Evolutionary conservation across 2,329 filamentous ascomycete genomes (phyloP), one percentile per base, ranked within the genome.

Genomic region (Nothopassalora personata): DNA sequence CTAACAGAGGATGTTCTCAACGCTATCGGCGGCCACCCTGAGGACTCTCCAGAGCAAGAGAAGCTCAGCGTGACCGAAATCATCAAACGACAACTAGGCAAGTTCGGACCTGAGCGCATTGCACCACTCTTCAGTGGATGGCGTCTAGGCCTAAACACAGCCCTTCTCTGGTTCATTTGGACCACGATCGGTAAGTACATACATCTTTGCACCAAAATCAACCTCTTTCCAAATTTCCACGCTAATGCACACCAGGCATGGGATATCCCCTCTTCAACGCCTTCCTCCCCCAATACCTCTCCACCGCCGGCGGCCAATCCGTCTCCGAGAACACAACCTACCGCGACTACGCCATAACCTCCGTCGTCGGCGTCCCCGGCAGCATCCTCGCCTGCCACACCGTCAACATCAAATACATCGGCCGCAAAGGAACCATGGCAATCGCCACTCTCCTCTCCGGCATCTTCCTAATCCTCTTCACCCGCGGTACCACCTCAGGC

Each of bases 251-350:
- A 13, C 34, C 28, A 9, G 90, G 90, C 60, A 88, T 95, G 84
- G 90, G 86, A 2, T 95, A 93, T 69, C 90, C 90, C 0, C 82
- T 96, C 1, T 96, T 93, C 81, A 94, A 94, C 73, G 88, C 89
- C 54, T 95, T 95, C 75, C 80, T 96, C n/a, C 91, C 91, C 0
- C 89, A 94, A 66, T 94, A 94, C 70, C 83, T 95, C 60, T 83
- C 86, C 27, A 54, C 55, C 28, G 82, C 85, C 57, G 81, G 83
- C 28, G 59, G 49, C 13, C 75, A 75, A 52, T 63, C 66, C 9
- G 74, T 75, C 28, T 69, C 75, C 11, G 43, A 60, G 47, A 50
- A 52, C 46, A 71, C 72, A 18, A 77, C 84, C 0, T 95, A 94
- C 76, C 86, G 88, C 61, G 90, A 91, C 79, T 93, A 91, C 72